Percentiles rank a stretch among this genome's conserved stretches.
phyloP scores from a whole-genome alignment of 2,329 filamentous ascomycete genomes.

The Neofusicoccum umdonicola region DNA sequence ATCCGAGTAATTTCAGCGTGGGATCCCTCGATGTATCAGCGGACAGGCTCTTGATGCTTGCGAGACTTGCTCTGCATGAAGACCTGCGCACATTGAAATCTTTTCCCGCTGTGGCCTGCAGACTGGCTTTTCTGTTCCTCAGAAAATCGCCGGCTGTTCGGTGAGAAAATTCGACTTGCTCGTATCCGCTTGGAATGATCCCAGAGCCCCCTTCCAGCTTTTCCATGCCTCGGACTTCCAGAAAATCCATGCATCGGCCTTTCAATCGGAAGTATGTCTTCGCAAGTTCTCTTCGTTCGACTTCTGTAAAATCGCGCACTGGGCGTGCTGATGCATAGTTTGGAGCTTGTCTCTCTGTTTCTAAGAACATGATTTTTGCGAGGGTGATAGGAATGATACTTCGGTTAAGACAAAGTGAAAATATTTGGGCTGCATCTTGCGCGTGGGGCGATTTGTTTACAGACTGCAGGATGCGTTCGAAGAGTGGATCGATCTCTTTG shows the following conservation, averaged over 20 bases:
- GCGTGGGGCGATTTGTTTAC: neutral
- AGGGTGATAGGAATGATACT: neutral
- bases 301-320: neutral
- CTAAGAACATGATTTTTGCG: neutral
- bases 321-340: neutral
- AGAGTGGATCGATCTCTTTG: neutral
- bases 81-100: no score
- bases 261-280: neutral
- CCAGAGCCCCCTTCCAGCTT: neutral
- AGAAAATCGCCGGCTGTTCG: neutral
- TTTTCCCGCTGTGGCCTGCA: no score
- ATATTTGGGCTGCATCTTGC: neutral
- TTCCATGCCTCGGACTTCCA: neutral
- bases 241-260: neutral
- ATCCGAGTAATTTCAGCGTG: no score
- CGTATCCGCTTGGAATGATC: neutral
- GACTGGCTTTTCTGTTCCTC: no score
- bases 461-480: neutral
- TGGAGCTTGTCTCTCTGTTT: neutral
- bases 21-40: no score
- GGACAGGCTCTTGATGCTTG: no score
- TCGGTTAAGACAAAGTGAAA: neutral
- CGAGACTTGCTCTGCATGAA: no score
- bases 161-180: neutral
- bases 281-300: neutral